Percentiles rank a stretch among this genome's conserved stretches.
Conservation (phyloP, 23 red algal genomes). For the Pyropia yezoensis region DNA sequence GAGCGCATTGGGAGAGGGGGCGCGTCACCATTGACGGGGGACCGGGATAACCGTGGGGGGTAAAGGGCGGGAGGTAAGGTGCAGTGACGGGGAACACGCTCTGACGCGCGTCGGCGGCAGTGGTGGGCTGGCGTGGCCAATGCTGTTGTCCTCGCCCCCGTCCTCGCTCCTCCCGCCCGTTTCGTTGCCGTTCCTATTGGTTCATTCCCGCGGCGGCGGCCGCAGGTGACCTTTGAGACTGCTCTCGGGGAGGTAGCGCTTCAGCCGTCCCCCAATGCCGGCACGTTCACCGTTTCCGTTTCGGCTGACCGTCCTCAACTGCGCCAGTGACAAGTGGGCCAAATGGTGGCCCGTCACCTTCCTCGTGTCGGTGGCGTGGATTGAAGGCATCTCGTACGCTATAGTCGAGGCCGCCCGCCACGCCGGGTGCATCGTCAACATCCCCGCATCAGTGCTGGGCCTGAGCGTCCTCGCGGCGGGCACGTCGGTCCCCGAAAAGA, state of each 20-base stretch:
- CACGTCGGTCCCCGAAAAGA: slow-evolving; percentile 60
- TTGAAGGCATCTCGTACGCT: slow-evolving; percentile 51
- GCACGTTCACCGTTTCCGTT: slow-evolving; percentile 30
- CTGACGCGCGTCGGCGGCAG: too few relatives aligned
- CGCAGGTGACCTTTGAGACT: slow-evolving; percentile 33
- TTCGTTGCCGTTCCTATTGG: too few relatives aligned
- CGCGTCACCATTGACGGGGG: too few relatives aligned
- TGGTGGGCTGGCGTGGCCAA: too few relatives aligned
- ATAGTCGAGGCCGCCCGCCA: slow-evolving; percentile 61
- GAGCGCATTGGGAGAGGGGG: too few relatives aligned
- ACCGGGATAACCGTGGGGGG: too few relatives aligned
- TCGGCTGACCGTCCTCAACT: slow-evolving; percentile 40
- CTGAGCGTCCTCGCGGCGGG: slow-evolving; percentile 56
- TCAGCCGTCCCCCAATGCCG: slow-evolving; percentile 19
- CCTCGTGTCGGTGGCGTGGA: slow-evolving; percentile 34
- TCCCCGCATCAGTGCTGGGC: slow-evolving; percentile 48
- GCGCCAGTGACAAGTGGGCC: slow-evolving; percentile 20
- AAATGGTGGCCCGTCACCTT: slow-evolving; percentile 50
- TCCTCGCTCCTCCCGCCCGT: too few relatives aligned
- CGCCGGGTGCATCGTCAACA: slow-evolving; percentile 46
- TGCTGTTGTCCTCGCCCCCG: too few relatives aligned
- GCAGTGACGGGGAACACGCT: too few relatives aligned
- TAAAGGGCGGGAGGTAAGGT: too few relatives aligned
- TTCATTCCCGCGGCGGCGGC: too few relatives aligned
- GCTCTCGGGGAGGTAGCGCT: slow-evolving; percentile 57